Conservation (phyloP, 1,139 yeast genomes). For the Spathaspora jeffriesii region DNA sequence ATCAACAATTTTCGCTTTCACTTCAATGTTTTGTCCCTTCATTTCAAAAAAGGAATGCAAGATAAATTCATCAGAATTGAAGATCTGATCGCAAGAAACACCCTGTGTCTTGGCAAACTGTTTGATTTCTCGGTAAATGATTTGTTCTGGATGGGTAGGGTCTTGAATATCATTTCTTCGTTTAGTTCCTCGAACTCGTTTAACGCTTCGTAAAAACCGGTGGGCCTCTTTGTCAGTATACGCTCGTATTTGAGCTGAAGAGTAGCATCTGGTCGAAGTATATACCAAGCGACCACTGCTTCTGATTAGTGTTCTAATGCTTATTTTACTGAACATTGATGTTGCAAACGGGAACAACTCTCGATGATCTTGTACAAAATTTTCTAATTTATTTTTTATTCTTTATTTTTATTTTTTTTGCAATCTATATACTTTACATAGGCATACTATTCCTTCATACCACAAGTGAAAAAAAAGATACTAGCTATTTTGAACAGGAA, state of each 20-base stretch:
- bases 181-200: slow-evolving; percentile 10
- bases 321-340: neutral
- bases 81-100: neutral
- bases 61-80: neutral
- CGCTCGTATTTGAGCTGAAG: neutral
- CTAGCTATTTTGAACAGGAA: slow-evolving; percentile 10
- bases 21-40: slow-evolving; percentile 9
- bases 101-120: neutral
- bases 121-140: slow-evolving; percentile 8
- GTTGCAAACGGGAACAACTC: neutral
- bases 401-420: neutral
- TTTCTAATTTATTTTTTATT: no score
- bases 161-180: slow-evolving; percentile 13
- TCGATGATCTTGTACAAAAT: neutral
- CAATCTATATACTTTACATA: neutral
- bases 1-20: slow-evolving; percentile 15
- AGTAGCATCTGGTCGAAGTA: neutral
- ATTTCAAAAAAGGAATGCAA: slow-evolving; percentile 21
- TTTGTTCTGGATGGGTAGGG: slow-evolving; percentile 14
- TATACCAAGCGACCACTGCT: neutral
- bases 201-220: slow-evolving; percentile 2
- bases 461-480: slow-evolving; percentile 1
- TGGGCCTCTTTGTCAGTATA: neutral
- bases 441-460: no score
- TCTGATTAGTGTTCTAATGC: neutral